phyloP scores from a whole-genome alignment of 768 basidiomycete genomes.

The Postia placenta region DNA sequence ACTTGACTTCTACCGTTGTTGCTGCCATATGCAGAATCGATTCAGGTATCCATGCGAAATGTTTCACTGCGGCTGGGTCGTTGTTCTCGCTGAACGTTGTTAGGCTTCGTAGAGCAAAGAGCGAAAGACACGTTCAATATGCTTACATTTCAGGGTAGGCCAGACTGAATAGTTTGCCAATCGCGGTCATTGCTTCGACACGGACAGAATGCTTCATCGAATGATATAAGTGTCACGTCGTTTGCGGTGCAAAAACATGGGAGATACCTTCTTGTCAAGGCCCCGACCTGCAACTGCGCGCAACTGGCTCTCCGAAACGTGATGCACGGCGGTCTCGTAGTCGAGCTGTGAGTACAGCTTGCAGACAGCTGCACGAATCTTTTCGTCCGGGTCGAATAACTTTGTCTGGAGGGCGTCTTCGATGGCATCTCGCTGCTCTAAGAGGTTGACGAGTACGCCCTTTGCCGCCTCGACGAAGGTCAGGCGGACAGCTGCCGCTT shows the following conservation, averaged over 20 bases:
- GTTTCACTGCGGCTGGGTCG: conserved; percentile 61
- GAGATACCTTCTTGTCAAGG: conserved; percentile 75
- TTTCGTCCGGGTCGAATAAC: conserved; percentile 85
- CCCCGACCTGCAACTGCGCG: conserved; percentile 63
- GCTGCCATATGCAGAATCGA: conserved; percentile 53
- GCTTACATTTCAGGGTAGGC: conserved; percentile 91
- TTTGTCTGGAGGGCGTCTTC: conserved; percentile 71
- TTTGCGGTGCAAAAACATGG: background rate
- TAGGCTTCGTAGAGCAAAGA: background rate
- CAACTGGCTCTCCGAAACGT: conserved; percentile 61
- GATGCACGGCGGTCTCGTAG: conserved; percentile 85
- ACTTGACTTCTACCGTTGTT: conserved; percentile 57
- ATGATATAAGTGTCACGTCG: background rate
- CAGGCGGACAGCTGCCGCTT: conserved; percentile 60
- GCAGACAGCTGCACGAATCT: conserved; percentile 81
- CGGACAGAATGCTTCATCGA: conserved; percentile 54
- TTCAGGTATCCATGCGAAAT: conserved; percentile 93
- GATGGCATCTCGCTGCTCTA: conserved; percentile 62
- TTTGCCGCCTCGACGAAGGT: conserved; percentile 70
- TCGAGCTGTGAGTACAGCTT: conserved; percentile 77
- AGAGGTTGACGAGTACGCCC: conserved; percentile 55
- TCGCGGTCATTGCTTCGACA: conserved; percentile 65
- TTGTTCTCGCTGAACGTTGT: conserved; percentile 60
- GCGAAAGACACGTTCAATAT: conserved; percentile 1
- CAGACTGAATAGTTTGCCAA: conserved; percentile 73